phyloP scores from a whole-genome alignment of 2,329 filamentous ascomycete species.

The Paecilomyces fulvus region DNA sequence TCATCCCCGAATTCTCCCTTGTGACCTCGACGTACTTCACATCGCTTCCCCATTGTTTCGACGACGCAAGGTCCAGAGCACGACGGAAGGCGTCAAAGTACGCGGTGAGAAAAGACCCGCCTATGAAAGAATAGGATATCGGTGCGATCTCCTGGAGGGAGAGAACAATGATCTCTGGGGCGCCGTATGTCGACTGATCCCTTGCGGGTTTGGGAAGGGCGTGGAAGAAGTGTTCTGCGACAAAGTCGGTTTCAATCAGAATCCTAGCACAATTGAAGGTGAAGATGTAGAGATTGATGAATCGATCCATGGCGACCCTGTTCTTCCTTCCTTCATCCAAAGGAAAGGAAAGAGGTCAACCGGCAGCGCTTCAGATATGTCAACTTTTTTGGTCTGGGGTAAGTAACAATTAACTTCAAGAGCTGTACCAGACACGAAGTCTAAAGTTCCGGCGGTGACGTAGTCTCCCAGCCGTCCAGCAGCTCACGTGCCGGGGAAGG shows the following conservation, averaged over 20 bases:
- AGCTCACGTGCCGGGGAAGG: background rate
- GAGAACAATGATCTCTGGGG: conserved; percentile 60
- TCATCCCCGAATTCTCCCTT: conserved; percentile 76
- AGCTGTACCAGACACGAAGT: background rate
- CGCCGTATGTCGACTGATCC: conserved; percentile 42
- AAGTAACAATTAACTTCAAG: background rate
- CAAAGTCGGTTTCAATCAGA: conserved; percentile 58
- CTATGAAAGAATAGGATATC: conserved; percentile 74
- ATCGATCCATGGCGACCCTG: conserved; percentile 32
- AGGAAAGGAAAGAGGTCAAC: background rate
- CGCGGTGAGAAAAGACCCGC: conserved; percentile 65
- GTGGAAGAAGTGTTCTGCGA: conserved; percentile 62
- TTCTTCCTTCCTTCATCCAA: background rate
- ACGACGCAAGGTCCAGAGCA: conserved; percentile 62
- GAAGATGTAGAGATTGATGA: conserved; percentile 64
- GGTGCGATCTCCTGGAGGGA: conserved; percentile 84
- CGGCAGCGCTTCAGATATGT: background rate
- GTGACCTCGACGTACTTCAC: conserved; percentile 61
- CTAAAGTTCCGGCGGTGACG: background rate
- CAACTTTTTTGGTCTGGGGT: background rate
- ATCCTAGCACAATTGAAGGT: conserved; percentile 84
- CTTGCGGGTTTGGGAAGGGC: conserved; percentile 38
- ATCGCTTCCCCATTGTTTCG: conserved; percentile 29
- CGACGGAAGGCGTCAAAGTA: conserved; percentile 67
- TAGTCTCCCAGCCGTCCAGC: too few species aligned